phyloP scores from a whole-genome alignment of 192 early-diverging fungal species.

The Podila epigama region DNA sequence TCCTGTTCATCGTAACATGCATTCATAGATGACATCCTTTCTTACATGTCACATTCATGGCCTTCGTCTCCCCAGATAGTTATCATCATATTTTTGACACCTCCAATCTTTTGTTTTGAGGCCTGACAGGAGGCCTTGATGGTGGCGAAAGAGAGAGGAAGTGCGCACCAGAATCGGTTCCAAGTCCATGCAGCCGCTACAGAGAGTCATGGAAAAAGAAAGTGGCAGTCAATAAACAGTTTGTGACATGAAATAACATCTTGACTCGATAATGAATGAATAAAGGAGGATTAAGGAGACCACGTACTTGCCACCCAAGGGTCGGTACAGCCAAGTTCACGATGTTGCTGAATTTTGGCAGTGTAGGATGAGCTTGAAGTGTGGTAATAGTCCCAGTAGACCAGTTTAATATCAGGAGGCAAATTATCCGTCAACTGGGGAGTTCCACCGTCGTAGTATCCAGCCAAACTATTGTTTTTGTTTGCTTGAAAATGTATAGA shows the following conservation, averaged over 20 bases:
- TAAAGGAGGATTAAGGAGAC: not conserved
- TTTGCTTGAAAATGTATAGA: constrained; percentile 60
- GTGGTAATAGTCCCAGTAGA: constrained; percentile 94
- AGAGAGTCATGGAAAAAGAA: constrained; percentile 1
- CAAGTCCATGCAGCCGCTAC: constrained; percentile 77
- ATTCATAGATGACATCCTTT: too few species aligned
- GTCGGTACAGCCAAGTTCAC: constrained; percentile 75
- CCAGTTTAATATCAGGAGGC: constrained; percentile 70
- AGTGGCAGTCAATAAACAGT: too few species aligned
- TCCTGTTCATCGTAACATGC: too few species aligned
- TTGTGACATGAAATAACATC: too few species aligned
- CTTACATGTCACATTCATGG: constrained; percentile 85
- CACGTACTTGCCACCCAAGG: constrained; percentile 84
- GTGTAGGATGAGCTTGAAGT: constrained; percentile 72
- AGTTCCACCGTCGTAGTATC: constrained; percentile 80
- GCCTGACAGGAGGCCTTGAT: constrained; percentile 76
- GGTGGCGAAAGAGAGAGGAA: constrained; percentile 83
- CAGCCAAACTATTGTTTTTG: constrained; percentile 81
- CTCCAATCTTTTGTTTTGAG: constrained; percentile 61
- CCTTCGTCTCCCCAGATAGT: constrained; percentile 94
- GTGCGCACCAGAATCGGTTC: constrained; percentile 83
- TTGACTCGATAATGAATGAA: too few species aligned
- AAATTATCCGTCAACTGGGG: constrained; percentile 66
- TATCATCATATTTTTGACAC: constrained; percentile 79
- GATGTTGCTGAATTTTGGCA: constrained; percentile 82